Evolutionary conservation across 768 basidiomycete genomes (phyloP), one percentile per base, ranked within the genome.

Genomic region (Lentinus brumalis): DNA sequence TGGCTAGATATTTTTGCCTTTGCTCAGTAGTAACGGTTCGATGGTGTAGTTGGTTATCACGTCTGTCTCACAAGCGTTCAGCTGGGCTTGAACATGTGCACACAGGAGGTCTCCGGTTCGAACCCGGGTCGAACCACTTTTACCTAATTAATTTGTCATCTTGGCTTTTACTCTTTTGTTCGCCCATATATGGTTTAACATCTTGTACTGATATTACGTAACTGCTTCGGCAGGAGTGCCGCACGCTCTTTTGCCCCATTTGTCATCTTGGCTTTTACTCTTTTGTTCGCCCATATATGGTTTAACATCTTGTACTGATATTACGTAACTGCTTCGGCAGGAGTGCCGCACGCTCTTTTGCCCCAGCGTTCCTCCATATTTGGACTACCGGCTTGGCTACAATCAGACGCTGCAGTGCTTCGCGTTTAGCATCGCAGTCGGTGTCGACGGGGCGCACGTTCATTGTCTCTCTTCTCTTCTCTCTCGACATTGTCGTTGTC

Each of bases 1-100:
- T n/a, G n/a, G n/a, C n/a, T n/a, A n/a, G n/a, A n/a, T n/a, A n/a
- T n/a, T n/a, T n/a, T n/a, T n/a, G n/a, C n/a, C n/a, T n/a, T n/a
- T n/a, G n/a, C n/a, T n/a, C n/a, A n/a, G 7, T 53, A 18, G 0
- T 39, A 30, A 51, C 40, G 67, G 66, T 62, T 63, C 61, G 59
- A 56, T 69, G 68, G 68, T 69, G 68, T 69, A 69, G 68, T 69
- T 66, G 68, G 68, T 69, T 69, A 69, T 69, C 68, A 69, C 68
- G 63, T 65, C 63, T 63, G 68, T 65, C 68, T 69, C 63, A 69
- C 68, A 69, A 26, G 21, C 21, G 21, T 26, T 26, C 21, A 26
- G 21, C 21, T 26, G 21, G 21, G 21, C 21, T 26, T 26, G 21
- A 26, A 30, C 41, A 18, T 38, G 47, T 50, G 59, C 21, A 35